These are phyloP conservation scores for Mortierella sp. DNA, from an alignment of 371 early-diverging fungal genomes.

Conservation along the genomic window DNA sequence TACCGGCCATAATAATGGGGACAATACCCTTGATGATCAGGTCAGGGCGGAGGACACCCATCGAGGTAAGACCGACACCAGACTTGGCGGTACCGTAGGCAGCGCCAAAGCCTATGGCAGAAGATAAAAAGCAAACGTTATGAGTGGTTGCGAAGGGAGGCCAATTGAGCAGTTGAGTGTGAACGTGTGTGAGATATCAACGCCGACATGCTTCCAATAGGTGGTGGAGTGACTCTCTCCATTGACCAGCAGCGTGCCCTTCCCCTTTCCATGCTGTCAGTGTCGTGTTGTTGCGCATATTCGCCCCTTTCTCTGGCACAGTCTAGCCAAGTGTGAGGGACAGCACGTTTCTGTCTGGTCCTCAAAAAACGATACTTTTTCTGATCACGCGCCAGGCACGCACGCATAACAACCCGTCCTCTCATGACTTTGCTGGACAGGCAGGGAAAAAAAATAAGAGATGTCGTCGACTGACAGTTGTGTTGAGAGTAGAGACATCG, in stretches of 20 bases:
- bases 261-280: background rate
- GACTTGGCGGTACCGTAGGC: conserved; percentile 95
- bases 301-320: conserved; percentile 14
- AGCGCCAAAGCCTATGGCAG: conserved; percentile 86
- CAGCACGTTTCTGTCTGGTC: conserved; percentile 2
- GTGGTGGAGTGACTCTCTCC: background rate
- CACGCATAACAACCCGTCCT: background rate
- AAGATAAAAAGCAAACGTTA: background rate
- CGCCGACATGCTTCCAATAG: background rate
- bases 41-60: conserved; percentile 92
- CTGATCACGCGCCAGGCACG: conserved; percentile 29
- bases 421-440: conserved; percentile 1
- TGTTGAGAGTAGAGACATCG: background rate
- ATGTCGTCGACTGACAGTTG: background rate
- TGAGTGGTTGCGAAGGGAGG: background rate
- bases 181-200: background rate
- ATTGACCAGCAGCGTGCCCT: background rate
- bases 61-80: conserved; percentile 90
- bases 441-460: background rate
- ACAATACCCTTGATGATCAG: conserved; percentile 89
- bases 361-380: background rate
- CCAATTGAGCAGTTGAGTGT: background rate
- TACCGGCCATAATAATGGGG: conserved; percentile 96
- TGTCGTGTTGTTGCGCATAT: conserved; percentile 8
- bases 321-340: background rate